Conservation (phyloP, 73 alveolate genomes). For the Diophrys appendiculata region DNA sequence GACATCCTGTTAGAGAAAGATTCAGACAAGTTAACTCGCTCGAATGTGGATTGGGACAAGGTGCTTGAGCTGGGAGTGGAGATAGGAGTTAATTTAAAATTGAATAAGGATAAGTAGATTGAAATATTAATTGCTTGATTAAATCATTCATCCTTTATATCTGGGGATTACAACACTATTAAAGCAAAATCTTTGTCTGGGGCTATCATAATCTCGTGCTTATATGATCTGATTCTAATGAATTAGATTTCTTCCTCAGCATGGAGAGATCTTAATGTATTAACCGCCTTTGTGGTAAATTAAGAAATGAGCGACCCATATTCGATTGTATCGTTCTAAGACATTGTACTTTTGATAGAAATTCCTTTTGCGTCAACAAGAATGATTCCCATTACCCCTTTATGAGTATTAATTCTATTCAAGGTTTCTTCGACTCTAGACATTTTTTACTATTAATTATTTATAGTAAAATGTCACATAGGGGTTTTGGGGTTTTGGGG, state of each 20-base stretch:
- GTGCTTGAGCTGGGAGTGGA: too few relatives aligned
- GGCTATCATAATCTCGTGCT: constrained; percentile 98
- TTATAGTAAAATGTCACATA: too few relatives aligned
- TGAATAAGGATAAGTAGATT: neutral
- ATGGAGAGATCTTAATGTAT: constrained; percentile 73
- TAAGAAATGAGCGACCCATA: constrained; percentile 76
- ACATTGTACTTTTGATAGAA: constrained; percentile 73
- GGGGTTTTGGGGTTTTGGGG: too few relatives aligned
- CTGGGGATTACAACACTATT: constrained; percentile 91
- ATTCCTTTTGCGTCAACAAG: constrained; percentile 74
- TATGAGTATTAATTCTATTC: constrained; percentile 84
- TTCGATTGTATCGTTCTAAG: constrained; percentile 75
- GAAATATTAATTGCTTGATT: too few relatives aligned
- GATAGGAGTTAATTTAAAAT: too few relatives aligned
- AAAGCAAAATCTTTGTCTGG: constrained; percentile 96
- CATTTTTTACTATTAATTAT: too few relatives aligned
- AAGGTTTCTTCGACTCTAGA: constrained; percentile 78
- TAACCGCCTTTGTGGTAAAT: constrained; percentile 73
- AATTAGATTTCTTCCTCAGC: constrained; percentile 90
- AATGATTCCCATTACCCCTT: constrained; percentile 63
- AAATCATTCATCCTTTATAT: neutral
- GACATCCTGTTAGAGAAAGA: too few relatives aligned
- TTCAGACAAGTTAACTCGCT: too few relatives aligned
- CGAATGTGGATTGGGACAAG: too few relatives aligned
- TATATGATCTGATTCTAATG: constrained; percentile 91